Evolutionary conservation across 176 grass and related monocot genomes (phyloP), one percentile per base, ranked within the genome.

Genomic region (Musa schizocarpa): DNA sequence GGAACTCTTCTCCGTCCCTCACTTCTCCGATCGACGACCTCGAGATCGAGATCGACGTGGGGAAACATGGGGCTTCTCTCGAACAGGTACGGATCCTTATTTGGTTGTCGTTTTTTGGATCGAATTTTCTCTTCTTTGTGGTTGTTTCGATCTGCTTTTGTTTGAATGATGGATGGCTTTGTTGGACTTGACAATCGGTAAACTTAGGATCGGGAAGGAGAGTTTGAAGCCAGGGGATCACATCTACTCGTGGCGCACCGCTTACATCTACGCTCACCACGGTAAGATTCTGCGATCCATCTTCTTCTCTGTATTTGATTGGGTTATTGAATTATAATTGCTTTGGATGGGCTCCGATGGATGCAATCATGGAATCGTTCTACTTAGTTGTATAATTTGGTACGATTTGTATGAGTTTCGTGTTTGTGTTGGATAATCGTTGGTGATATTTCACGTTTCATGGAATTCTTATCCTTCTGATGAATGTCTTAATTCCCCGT

Each of bases 191-290:
- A 17, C 20, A 27, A 61, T 63, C 13, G 69, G 63, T 56, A 17
- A 54, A 29, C 49, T 29, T 54, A 92, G 90, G 84, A 81, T 81
- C 23, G 82, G 84, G 82, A 92, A 74, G 90, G 82, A 81, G 82
- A 83, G 74, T 77, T 81, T 92, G 19, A 89, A 87, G 82, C 84
- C 82, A 19, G 90, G 90, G 76, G 87, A 92, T 85, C 90, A 92
- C 74, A 85, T 92, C 84, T 89, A 92, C 79, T 92, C 90, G 1
- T 92, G 90, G 90, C 82, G 87, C 48, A 52, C 90, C 6, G 90
- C 84, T 0, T 92, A 87, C 79, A 77, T 89, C 74, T 92, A 92
- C 70, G 87, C 90, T 48, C 90, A 92, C 84, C 90, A 92, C 11
- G 90, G 90, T 89, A 61, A n/a, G 26, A 23, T 13, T 72, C 16